Base-by-base conservation (phyloP, 108 stramenopile species). In the Discostella stelligeroides region DNA sequence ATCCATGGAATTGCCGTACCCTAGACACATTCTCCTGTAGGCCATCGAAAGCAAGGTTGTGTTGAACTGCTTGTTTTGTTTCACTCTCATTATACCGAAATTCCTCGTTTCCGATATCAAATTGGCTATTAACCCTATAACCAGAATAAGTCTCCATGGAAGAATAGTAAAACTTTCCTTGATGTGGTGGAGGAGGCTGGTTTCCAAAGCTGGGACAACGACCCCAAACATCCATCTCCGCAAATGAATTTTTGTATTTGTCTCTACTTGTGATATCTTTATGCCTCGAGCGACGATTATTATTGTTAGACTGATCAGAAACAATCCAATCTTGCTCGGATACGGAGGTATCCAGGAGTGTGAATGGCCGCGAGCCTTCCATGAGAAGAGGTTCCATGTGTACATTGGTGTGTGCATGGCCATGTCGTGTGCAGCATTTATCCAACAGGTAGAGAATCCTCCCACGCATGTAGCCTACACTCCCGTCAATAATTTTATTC, bases 141-240 rank as follows among this genome's bases (percentile, higher is more conserved):
- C 69, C 69, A n/a, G 34, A 50, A 50, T 58, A 60, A 39, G 46
- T 29, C 25, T 70, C 42, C 29, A 42, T 70, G 60, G 69, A 70
- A 7, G 69, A 75, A 41, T 50, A 60, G 39, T 49, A 60, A 51
- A 61, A 67, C 13, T 30, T 61, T 42, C 66, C 60, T 12, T 41
- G 58, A 21, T 59, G 37, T 30, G 27, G 59, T 9, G 10, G 45
- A 4, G 39, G 53, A 15, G 65, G 73, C n/a, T 45, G 59, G 43
- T 64, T 75, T 23, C 73, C 73, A 67, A 67, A 75, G 54, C 67
- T 67, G 7, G 73, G 58, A 20, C 64, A 57, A 28, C 73, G 18
- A 5, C 73, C 73, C 66, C 60, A 67, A 24, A 53, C 11, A 42
- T 75, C 73, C 4, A 60, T 27, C 39, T 39, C 59, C 4, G 59